Evolutionary conservation across 192 early-diverging fungal genomes (phyloP), one percentile per base, ranked within the genome.

Genomic region (Chytriomyces hyalinus): DNA sequence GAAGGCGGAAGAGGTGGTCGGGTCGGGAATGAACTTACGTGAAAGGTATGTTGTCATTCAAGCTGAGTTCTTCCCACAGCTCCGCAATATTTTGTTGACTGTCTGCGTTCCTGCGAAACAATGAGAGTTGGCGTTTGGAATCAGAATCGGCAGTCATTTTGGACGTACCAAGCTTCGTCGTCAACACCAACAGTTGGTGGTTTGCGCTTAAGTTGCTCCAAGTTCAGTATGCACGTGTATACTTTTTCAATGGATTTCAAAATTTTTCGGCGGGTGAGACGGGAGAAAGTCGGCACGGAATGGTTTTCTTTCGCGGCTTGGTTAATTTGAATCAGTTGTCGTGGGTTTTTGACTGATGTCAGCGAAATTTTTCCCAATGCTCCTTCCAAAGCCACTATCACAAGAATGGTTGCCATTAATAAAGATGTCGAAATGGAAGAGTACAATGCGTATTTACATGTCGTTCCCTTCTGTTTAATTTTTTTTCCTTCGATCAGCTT

Each of bases 311-410:
- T 76, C n/a, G 79, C 62, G 45, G 47, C 61, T 51, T 45, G 66
- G n/a, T 73, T 65, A 53, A 74, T 84, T 82, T 82, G 88, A 94
- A 94, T 77, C 89, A 92, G 83, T 75, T 97, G 95, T 61, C 93
- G 92, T 3, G 97, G 97, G 76, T 95, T 96, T 65, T 92, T 86
- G 36, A 92, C 92, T 13, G 97, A 95, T 73, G 92, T 91, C 60
- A 94, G 84, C 1, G 96, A 92, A 70, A 99, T 96, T 78, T 94
- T 97, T 70, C 97, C 97, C 22, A 99, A 84, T 26, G 96, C 95
- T 17, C 97, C 97, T 81, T 98, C 97, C 61, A 97, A 83, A 20
- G 95, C 89, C 49, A 96, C 93, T 90, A 81, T 53, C 8, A 22
- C 51, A 67, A 26, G 7, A 80, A 36, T 36, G 36, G 1, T 36